Evolutionary conservation across 495 filamentous ascomycete genomes (phyloP).

Genomic region (Podospora sp.): DNA sequence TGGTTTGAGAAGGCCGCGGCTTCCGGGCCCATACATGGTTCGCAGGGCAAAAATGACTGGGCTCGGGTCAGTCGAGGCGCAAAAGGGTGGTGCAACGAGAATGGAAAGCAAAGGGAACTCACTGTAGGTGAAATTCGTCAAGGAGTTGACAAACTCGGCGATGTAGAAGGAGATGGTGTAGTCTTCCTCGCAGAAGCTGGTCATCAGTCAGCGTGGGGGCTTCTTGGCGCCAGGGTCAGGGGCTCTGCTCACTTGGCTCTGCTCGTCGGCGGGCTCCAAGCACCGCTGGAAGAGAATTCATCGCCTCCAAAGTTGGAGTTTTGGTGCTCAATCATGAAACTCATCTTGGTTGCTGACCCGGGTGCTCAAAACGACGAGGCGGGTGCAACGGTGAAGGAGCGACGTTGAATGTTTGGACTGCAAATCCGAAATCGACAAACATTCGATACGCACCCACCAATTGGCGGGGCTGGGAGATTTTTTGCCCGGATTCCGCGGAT

Average conservation of each 20-base stretch:
- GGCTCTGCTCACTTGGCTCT: slow-evolving; percentile 4
- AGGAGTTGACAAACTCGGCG: slow-evolving; percentile 22
- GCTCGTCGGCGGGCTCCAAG: slow-evolving; percentile 11
- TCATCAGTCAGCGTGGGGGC: not conserved
- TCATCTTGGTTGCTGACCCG: slow-evolving; percentile 9
- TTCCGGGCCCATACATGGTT: slow-evolving; percentile 13
- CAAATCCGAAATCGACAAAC: not conserved
- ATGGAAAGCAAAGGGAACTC: no score
- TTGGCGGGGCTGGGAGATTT: slow-evolving; percentile 12
- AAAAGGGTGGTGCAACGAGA: not conserved
- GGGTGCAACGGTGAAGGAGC: not conserved
- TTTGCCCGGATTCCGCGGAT: not conserved
- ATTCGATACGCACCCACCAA: slow-evolving; percentile 1
- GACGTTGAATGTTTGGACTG: not conserved
- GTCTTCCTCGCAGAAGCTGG: slow-evolving; percentile 24
- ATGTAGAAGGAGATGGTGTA: slow-evolving; percentile 20
- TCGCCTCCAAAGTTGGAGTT: slow-evolving; percentile 6
- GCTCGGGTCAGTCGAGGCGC: not conserved
- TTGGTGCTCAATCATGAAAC: slow-evolving; percentile 18
- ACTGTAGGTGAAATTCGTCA: slow-evolving; percentile 23
- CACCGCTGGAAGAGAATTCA: not conserved
- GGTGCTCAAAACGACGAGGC: not conserved
- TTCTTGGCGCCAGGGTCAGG: not conserved
- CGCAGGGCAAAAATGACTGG: slow-evolving; percentile 16
- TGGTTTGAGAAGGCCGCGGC: slow-evolving; percentile 4